phyloP scores from a whole-genome alignment of 2,329 filamentous ascomycete genomes.

The Coniochaeta sp. region DNA sequence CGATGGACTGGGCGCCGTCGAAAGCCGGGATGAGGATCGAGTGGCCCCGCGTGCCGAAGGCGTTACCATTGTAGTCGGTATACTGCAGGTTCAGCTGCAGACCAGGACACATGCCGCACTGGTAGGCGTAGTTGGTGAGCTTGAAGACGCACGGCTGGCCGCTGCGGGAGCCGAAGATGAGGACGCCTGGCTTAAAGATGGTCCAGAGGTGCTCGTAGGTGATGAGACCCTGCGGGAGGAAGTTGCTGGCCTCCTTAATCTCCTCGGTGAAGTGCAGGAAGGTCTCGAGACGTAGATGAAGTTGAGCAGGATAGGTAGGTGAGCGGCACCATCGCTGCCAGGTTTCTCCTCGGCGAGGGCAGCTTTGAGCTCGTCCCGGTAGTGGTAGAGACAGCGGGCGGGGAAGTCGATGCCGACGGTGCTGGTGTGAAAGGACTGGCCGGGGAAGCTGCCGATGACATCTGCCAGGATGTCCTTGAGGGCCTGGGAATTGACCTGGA shows the following conservation, averaged over 20 bases:
- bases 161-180: constrained; percentile 17
- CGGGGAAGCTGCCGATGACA: constrained; percentile 17
- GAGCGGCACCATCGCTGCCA: constrained; percentile 16
- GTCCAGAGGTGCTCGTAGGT: constrained; percentile 22
- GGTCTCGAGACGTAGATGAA: constrained; percentile 22
- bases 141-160: constrained; percentile 21
- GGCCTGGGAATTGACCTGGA: constrained; percentile 16
- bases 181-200: constrained; percentile 17
- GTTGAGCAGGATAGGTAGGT: constrained; percentile 16
- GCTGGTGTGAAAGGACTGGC: constrained; percentile 17
- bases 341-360: constrained; percentile 11
- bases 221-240: constrained; percentile 17
- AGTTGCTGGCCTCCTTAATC: constrained; percentile 18
- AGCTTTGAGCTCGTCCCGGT: constrained; percentile 16
- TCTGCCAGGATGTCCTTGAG: constrained; percentile 15
- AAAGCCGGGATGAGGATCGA: constrained; percentile 21
- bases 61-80: constrained; percentile 28
- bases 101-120: constrained; percentile 12
- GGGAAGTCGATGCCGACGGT: constrained; percentile 17
- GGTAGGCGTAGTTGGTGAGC: constrained; percentile 19
- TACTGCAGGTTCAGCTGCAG: constrained; percentile 18
- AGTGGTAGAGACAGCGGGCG: constrained; percentile 18
- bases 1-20: constrained; percentile 16
- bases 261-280: constrained; percentile 19
- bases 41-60: constrained; percentile 16